Base-by-base conservation (phyloP, 139 green algal species). In the Picochlorum sp. region DNA sequence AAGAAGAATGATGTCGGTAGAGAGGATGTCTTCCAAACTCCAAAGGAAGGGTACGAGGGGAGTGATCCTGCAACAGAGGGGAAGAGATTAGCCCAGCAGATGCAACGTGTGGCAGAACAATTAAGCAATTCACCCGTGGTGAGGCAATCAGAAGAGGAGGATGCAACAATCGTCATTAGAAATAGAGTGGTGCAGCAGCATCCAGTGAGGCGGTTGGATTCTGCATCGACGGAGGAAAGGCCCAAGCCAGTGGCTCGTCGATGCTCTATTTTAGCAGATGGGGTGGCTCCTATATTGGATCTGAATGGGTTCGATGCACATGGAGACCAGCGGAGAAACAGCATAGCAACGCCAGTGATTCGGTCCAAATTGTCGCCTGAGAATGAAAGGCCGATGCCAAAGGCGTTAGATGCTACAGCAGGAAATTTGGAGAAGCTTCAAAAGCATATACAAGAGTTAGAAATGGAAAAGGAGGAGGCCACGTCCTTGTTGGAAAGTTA, bases 71-170 rank as follows among this genome's bases (percentile, higher is more conserved):
- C 63, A 4, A 72, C 70, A 9, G 45, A 59, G 0, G 70, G 70
- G 30, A 76, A 56, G 6, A 63, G 47, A 47, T 30, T 76, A 37
- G 70, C 70, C 18, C 61, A 76, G 31, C 49, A 49, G 56, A 57
- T 76, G 44, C 70, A 72, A 21, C 31, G 61, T 14, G 61, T 71
- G 20, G 70, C 70, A 4, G 56, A 71, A 34, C 50, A 72, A 54
- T 67, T 76, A 45, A 56, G 69, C 51, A 60, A 57, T 20, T 62
- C 69, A 20, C 16, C 47, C 16, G 4, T 56, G 51, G 3, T 21
- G 45, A 21, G 45, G n/a, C 18, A 21, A 26, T 26, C 18, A 26
- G 47, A 20, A 54, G 47, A 54, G 38, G 60, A 54, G 56, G 60
- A 30, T 63, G 60, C 16, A 38, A 62, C 2, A 54, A 11, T 14